Conservation (phyloP, 169 alveolate species). For the Neospora caninum region DNA sequence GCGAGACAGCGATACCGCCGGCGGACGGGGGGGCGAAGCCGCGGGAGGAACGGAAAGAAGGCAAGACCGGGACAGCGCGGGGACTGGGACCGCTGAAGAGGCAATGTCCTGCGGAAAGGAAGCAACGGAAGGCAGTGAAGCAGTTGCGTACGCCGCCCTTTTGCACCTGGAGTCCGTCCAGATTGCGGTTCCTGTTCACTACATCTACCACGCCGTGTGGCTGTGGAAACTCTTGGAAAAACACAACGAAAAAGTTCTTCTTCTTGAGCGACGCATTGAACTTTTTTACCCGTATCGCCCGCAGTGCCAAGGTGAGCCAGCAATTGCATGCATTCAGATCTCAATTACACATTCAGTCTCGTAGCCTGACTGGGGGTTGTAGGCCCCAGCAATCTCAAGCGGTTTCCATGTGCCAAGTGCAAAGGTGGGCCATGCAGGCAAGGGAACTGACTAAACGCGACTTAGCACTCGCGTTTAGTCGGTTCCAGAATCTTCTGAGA, state of each 20-base stretch:
- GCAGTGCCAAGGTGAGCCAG: neutral
- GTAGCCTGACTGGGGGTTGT: too few relatives aligned
- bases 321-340: neutral
- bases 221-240: neutral
- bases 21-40: neutral
- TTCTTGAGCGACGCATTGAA: conserved; percentile 16
- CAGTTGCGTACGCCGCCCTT: conserved; percentile 21
- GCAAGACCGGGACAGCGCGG: neutral
- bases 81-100: neutral
- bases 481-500: too few relatives aligned
- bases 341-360: too few relatives aligned
- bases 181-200: conserved; percentile 1
- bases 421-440: too few relatives aligned
- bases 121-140: neutral
- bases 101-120: neutral
- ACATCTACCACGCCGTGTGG: neutral
- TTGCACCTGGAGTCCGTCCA: conserved; percentile 3
- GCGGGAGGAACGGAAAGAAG: neutral
- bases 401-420: too few relatives aligned
- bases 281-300: conserved; percentile 31
- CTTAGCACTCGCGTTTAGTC: too few relatives aligned
- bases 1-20: neutral
- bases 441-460: too few relatives aligned
- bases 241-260: neutral
- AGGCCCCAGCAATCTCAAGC: too few relatives aligned